phyloP scores from a whole-genome alignment of 306 rosid species.

The Dryas alaskensis region DNA sequence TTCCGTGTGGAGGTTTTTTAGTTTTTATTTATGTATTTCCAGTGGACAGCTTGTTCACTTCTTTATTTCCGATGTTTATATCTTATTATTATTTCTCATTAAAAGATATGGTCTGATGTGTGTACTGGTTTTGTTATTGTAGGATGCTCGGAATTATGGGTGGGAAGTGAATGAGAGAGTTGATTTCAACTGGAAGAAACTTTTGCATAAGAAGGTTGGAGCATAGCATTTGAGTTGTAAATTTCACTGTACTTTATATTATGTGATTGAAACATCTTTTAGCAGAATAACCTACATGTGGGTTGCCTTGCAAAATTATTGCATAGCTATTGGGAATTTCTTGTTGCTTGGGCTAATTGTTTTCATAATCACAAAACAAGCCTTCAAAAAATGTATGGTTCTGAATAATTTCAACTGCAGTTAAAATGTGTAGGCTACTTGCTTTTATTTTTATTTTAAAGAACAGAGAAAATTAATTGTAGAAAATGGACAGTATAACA shows the following conservation, averaged over 20 bases:
- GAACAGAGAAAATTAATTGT: neutral
- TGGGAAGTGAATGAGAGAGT: conserved; percentile 86
- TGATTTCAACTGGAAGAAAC: conserved; percentile 93
- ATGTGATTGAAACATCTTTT: neutral
- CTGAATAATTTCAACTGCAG: neutral
- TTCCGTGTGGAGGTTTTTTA: neutral
- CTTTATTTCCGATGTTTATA: neutral
- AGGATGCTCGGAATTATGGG: conserved; percentile 91
- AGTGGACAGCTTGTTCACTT: neutral
- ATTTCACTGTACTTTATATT: neutral
- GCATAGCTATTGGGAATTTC: neutral
- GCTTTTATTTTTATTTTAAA: neutral
- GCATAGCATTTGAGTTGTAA: neutral
- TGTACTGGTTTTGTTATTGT: conserved; percentile 25
- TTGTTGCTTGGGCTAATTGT: neutral
- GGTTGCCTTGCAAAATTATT: conserved; percentile 3
- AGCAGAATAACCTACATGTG: neutral
- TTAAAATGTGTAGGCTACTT: neutral
- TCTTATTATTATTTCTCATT: neutral
- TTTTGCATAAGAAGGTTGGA: conserved; percentile 83
- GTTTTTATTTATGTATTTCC: neutral
- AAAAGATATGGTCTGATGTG: conserved; percentile 7
- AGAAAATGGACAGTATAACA: neutral
- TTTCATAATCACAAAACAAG: neutral
- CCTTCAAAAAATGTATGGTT: neutral